Conservation (phyloP, 1,139 yeast species). For the Nakaseomyces bracarensis region DNA sequence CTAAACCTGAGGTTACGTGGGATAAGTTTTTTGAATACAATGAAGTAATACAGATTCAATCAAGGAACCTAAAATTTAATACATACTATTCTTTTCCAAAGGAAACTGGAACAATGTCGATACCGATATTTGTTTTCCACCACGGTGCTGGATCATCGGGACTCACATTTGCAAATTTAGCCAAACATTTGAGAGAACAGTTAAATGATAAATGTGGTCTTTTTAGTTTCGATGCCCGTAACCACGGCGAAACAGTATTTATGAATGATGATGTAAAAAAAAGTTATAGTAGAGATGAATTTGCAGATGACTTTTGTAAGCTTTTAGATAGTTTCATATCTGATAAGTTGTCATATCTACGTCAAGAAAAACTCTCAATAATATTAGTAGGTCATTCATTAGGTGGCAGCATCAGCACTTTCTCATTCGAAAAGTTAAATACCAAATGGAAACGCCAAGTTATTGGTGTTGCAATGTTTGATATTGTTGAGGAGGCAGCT, state of each 20-base stretch:
- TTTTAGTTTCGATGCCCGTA: constrained; percentile 69
- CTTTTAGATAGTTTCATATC: constrained; percentile 38
- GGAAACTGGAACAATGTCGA: constrained; percentile 26
- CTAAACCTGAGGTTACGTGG: constrained; percentile 31
- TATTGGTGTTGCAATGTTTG: constrained; percentile 68
- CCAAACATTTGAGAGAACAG: constrained; percentile 32
- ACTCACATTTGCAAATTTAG: constrained; percentile 58
- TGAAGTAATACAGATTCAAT: constrained; percentile 23
- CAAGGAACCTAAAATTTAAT: constrained; percentile 38
- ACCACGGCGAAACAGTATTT: constrained; percentile 57
- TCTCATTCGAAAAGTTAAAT: constrained; percentile 33
- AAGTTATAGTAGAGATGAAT: constrained; percentile 43
- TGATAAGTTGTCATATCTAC: constrained; percentile 25
- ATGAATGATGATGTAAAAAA: constrained; percentile 23
- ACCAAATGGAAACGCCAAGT: constrained; percentile 29
- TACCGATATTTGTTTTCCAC: constrained; percentile 61
- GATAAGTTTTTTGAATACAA: constrained; percentile 35
- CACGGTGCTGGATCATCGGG: constrained; percentile 96
- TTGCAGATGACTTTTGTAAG: constrained; percentile 49
- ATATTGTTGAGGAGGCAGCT: constrained; percentile 93
- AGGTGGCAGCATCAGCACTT: constrained; percentile 80
- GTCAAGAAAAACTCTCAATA: constrained; percentile 30
- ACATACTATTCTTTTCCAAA: constrained; percentile 55
- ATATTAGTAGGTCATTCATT: constrained; percentile 81
- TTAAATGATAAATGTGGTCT: constrained; percentile 40